phyloP scores from a whole-genome alignment of 2,329 filamentous ascomycete genomes.

The Monilinia laxa region DNA sequence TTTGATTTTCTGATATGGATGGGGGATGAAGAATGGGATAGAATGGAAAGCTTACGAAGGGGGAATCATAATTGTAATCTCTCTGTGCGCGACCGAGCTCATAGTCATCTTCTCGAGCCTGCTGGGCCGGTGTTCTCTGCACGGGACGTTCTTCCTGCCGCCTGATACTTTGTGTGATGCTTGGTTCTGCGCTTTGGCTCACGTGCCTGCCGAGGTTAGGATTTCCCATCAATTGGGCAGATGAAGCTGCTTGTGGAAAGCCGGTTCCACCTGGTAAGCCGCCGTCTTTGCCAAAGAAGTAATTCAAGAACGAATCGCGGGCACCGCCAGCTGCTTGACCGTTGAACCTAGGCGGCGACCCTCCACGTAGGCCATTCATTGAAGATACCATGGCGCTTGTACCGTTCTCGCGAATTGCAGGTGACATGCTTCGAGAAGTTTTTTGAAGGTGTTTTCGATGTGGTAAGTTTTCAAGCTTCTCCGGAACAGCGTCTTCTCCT shows the following conservation, averaged over 20 bases:
- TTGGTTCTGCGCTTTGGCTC: constrained; percentile 76
- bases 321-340: constrained; percentile 60
- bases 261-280: constrained; percentile 48
- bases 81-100: constrained; percentile 38
- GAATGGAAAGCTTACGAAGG: constrained; percentile 47
- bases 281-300: constrained; percentile 97
- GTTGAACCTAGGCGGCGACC: constrained; percentile 62
- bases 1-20: constrained; percentile 23
- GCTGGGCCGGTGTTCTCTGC: constrained; percentile 49
- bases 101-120: constrained; percentile 48
- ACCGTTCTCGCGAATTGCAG: constrained; percentile 70
- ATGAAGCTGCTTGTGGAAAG: constrained; percentile 40
- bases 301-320: constrained; percentile 92
- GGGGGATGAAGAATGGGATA: neutral
- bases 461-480: constrained; percentile 57
- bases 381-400: constrained; percentile 59
- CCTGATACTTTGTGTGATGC: constrained; percentile 79
- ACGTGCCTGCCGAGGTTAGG: constrained; percentile 61
- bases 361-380: constrained; percentile 64
- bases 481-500: constrained; percentile 47
- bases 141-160: constrained; percentile 56
- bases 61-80: constrained; percentile 45
- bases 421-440: constrained; percentile 78
- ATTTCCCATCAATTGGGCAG: constrained; percentile 33
- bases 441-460: constrained; percentile 52